Conservation (phyloP, 2,329 filamentous ascomycete species). For the Fusarium floridanum region DNA sequence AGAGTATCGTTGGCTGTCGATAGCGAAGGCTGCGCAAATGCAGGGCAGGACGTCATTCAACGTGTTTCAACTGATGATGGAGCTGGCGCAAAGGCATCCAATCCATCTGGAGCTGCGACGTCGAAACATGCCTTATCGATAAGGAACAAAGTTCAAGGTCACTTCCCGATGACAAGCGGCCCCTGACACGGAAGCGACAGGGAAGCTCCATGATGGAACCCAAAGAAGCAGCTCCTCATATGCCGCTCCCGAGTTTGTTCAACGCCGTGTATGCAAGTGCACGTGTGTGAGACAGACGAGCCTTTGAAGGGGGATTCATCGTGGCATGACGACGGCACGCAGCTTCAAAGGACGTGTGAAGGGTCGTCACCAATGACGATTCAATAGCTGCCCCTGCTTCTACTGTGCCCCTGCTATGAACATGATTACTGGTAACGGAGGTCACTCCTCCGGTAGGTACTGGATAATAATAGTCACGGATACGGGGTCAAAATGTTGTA, state of each 20-base stretch:
- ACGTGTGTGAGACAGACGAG: conserved; percentile 17
- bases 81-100: conserved; percentile 20
- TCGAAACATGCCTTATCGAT: conserved; percentile 38
- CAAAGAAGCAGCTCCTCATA: conserved; percentile 15
- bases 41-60: not conserved
- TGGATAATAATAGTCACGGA: conserved; percentile 1
- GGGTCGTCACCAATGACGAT: not conserved
- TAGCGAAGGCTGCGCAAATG: conserved; percentile 4
- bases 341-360: not conserved
- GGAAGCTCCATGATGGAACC: conserved; percentile 12
- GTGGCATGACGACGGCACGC: conserved; percentile 6
- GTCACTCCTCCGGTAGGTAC: not conserved
- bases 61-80: conserved; percentile 13
- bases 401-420: not conserved
- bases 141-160: conserved; percentile 28
- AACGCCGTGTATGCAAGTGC: conserved; percentile 24
- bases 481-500: not conserved
- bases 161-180: conserved; percentile 4
- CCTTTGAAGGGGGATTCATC: conserved; percentile 5
- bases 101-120: conserved; percentile 25
- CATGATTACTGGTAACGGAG: not conserved
- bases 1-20: not conserved
- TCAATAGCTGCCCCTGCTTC: conserved; percentile 4
- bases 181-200: conserved; percentile 17
- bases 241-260: conserved; percentile 23